Evolutionary conservation across 2,329 filamentous ascomycete genomes (phyloP), one percentile per base, ranked within the genome.

Genomic region (Penicillium carneum): DNA sequence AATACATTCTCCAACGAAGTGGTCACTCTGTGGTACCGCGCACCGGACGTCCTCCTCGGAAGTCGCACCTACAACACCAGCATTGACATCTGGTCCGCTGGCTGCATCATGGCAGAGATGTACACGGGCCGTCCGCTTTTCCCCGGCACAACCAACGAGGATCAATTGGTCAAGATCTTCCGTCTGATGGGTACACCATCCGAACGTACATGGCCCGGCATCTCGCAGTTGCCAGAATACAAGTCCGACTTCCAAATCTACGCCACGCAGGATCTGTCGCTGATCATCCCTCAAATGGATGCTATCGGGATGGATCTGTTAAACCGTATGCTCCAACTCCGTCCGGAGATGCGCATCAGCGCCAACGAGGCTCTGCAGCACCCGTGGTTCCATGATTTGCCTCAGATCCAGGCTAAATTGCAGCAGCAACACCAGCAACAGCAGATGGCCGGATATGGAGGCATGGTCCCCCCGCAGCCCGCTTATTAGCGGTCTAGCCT

Each of bases 41-140:
- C 95, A 0, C 95, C 95, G 0, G 95, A 99, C 72, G 95, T 99
- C 48, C 86, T 99, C 53, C 86, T 99, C 47, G 95, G 95, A 54
- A 95, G 91, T 72, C 85, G 95, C 67, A 98, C 95, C 23, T 99
- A 99, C 82, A 99, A 97, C 80, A 99, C 95, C n/a, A 96, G 92
- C 80, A 98, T 99, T 77, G 95, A 99, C 74, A 98, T 99, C 76
- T 99, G 95, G 95, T 97, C 92, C 7, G 95, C 95, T 7, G 95
- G 95, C 59, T 99, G 95, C 79, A 99, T 99, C 83, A 98, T 99
- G 95, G 95, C 95, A 10, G 95, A 99, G 80, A 97, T 99, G 93
- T 98, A 96, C 79, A 97, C 94, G 0, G 95, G 95, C 4, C 87
- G 95, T 18, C 95, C 95, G 0, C 85, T 99, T 7, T 99, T 99